Evolutionary conservation across 352 stramenopile genomes (phyloP).

Genomic region (Globisporangium recalcitrans): DNA sequence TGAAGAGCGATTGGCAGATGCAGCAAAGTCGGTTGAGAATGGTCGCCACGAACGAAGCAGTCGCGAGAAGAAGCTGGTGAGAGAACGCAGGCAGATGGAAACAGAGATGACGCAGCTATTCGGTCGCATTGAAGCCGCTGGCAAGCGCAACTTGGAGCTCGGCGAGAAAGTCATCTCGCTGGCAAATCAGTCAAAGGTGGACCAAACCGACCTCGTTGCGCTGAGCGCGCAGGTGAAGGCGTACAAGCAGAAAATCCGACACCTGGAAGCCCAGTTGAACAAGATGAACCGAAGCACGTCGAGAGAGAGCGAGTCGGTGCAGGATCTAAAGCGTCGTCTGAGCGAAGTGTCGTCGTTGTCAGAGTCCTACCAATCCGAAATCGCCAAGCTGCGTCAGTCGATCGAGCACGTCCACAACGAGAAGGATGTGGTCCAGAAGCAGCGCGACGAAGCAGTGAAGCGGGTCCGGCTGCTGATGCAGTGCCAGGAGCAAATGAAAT

Average conservation of each 20-base stretch:
- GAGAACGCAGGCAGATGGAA: constrained; percentile 55
- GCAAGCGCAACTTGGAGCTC: constrained; percentile 47
- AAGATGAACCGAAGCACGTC: constrained; percentile 16
- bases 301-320: constrained; percentile 16
- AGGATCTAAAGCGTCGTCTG: constrained; percentile 39
- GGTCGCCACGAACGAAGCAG: constrained; percentile 33
- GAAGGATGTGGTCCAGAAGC: constrained; percentile 35
- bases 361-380: constrained; percentile 51
- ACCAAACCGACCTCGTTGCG: constrained; percentile 56
- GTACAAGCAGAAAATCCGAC: constrained; percentile 51
- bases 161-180: constrained; percentile 57
- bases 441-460: constrained; percentile 57
- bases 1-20: constrained; percentile 24
- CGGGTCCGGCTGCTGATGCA: constrained; percentile 48
- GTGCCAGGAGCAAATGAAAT: constrained; percentile 64
- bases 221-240: constrained; percentile 57
- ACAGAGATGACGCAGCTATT: constrained; percentile 45
- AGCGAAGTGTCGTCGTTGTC: constrained; percentile 39
- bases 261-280: constrained; percentile 35
- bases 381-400: constrained; percentile 33
- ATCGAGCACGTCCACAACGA: constrained; percentile 40
- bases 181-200: constrained; percentile 49
- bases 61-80: constrained; percentile 50
- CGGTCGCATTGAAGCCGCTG: constrained; percentile 44
- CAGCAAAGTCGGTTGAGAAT: constrained; percentile 23